A percentile compares a stretch with the other conserved stretches of the same genome.
phyloP scores from a whole-genome alignment of 257 asterid genomes.

The Solanum pinnatisectum region DNA sequence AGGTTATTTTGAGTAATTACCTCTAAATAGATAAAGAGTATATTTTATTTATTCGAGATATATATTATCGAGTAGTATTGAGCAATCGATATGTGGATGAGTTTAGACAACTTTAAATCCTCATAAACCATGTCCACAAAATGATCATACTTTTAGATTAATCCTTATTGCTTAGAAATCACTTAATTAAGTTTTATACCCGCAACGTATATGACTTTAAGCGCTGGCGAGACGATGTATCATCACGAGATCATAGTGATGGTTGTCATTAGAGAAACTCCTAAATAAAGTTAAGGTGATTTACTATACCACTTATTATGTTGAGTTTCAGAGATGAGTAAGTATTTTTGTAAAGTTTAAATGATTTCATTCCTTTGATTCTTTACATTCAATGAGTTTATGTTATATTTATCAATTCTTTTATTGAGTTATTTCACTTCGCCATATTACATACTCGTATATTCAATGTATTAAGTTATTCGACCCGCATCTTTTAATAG shows the following conservation, averaged over 20 bases:
- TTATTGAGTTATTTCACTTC: neutral
- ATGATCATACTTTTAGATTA: neutral
- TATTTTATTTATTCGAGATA: too few species aligned
- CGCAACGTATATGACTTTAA: too few species aligned
- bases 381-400: neutral
- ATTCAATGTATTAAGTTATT: too few species aligned
- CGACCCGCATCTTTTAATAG: neutral
- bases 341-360: neutral
- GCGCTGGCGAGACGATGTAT: neutral
- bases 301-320: neutral
- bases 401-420: neutral
- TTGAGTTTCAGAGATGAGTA: neutral
- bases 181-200: neutral
- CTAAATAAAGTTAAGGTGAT: neutral
- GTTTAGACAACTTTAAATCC: neutral
- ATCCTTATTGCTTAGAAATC: neutral
- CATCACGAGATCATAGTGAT: neutral
- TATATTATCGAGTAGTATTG: neutral
- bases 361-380: neutral
- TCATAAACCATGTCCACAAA: neutral
- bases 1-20: neutral
- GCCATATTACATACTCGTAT: neutral
- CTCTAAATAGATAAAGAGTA: neutral
- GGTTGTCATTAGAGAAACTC: neutral
- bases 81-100: neutral